phyloP scores from a whole-genome alignment of 345 rosid species.

The Gynandropsis gynandra region DNA sequence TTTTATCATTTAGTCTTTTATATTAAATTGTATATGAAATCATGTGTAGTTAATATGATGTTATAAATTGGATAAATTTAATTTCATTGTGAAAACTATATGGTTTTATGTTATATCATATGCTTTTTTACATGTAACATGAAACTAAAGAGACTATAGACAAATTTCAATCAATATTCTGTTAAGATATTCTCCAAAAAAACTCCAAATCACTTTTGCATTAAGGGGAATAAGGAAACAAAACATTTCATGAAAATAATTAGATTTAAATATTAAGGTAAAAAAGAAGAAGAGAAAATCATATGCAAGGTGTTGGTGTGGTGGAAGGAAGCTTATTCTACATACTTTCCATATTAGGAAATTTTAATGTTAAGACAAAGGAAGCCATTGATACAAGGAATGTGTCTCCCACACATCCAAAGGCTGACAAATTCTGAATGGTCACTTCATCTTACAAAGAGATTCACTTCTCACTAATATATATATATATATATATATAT shows the following conservation, averaged over 20 bases:
- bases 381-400: slow-evolving; percentile 21
- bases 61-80: no score
- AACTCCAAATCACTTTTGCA: slow-evolving; percentile 21
- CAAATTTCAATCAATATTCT: slow-evolving; percentile 14
- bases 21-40: no score
- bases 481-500: not conserved
- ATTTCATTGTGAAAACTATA: not conserved
- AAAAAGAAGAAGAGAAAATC: slow-evolving; percentile 20
- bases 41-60: no score
- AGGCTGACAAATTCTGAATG: slow-evolving; percentile 24
- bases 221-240: slow-evolving; percentile 18
- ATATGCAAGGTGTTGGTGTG: slow-evolving; percentile 25
- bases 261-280: not conserved
- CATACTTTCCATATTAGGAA: slow-evolving; percentile 24
- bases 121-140: no score
- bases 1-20: no score
- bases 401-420: slow-evolving; percentile 19
- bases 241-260: slow-evolving; percentile 2
- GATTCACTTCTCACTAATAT: slow-evolving; percentile 8
- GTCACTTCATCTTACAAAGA: slow-evolving; percentile 19
- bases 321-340: slow-evolving; percentile 24
- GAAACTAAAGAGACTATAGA: slow-evolving; percentile 10
- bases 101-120: no score
- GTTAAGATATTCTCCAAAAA: no score
- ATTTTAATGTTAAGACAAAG: slow-evolving; percentile 22